Base-by-base conservation (phyloP, 2,329 filamentous ascomycete species). In the Botrytis hyacinthi region DNA sequence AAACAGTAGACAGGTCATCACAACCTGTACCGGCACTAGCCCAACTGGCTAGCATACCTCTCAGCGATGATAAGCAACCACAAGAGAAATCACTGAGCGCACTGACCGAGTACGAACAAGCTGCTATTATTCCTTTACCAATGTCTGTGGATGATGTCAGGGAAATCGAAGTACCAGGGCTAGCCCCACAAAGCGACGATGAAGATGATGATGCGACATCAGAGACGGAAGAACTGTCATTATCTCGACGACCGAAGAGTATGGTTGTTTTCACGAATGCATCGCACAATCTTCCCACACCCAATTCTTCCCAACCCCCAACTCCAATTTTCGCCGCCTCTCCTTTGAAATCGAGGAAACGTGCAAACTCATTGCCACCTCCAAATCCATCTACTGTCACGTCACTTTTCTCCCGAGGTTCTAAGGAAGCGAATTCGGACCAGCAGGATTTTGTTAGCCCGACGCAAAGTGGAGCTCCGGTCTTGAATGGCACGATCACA, bases 151-250 rank as follows among this genome's bases (percentile, higher is more conserved):
- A 90, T 66, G 93, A 97, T 79, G 83, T 95, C 12, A 87, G 91
- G 63, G 93, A 97, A 80, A 96, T 97, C 60, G 92, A 96, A 79
- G 87, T 94, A 62, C 92, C 92, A 5, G 92, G 92, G 0, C 85
- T 94, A 8, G 88, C 87, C 1, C 82, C 81, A 20, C 87, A 90
- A 76, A 89, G 86, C 73, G 90, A 93, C 73, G 90, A 91, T 22
- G 91, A 92, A 70, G 84, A 84, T 9, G 84, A 84, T 20, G 84
- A 84, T 14, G 81, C 84, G 3, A 81, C 82, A 1, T 81, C 83
- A 1, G 78, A 81, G 35, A 54, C 48, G 1, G 78, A 84, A 74
- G 77, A 85, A 78, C 46, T 76, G 42, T 80, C 74, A 4, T 79
- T 81, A 78, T 29, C 77, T 80, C 29, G 80, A 80, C 71, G 84